Evolutionary conservation across 2,329 filamentous ascomycete genomes (phyloP), one percentile per base, ranked within the genome.

Genomic region (Scytalidium sp.): DNA sequence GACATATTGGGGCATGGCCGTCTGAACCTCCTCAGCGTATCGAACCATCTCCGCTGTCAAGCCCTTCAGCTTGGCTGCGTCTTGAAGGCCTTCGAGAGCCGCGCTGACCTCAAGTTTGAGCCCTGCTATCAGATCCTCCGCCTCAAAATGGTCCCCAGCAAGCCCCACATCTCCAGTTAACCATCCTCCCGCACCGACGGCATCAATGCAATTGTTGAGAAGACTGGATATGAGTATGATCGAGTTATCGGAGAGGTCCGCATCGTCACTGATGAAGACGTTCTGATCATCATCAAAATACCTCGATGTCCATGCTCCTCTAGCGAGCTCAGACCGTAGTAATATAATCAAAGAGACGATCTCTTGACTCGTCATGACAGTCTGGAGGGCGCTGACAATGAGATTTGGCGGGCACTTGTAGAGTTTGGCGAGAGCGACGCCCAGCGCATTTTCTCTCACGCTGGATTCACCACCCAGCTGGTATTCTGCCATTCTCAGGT

Each of bases 161-260:
- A 76, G 65, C 61, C 80, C 68, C 42, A 75, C 71, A 56, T 81
- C 81, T 55, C 85, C 83, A 25, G 82, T 71, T 49, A 92, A 75
- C 87, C 88, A 92, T 19, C 88, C 88, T 47, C 83, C 82, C 9
- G 85, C 78, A 2, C 87, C 88, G 15, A 93, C 79, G 0, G 88
- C 84, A 66, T 93, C 88, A 41, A 93, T 75, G 53, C 87, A 88
- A 60, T 84, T 83, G 55, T 83, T 83, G 23, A 92, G 75, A 3
- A 93, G 74, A 56, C 85, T 83, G 15, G 86, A 81, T 54, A 93
- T 85, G 39, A 89, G 79, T 15, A 81, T 75, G 56, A 92, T 85
- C 46, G 84, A 82, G 45, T 81, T 81, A 59, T 90, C 84, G 19
- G 85, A 81, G 0, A 83, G 80, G 3, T 74, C 71, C 13, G 72